A percentile compares a stretch with the other conserved stretches of the same genome.
These are phyloP conservation scores for Alternaria brassicicola DNA, from an alignment of 2,329 filamentous ascomycete species.

Conservation along the genomic window DNA sequence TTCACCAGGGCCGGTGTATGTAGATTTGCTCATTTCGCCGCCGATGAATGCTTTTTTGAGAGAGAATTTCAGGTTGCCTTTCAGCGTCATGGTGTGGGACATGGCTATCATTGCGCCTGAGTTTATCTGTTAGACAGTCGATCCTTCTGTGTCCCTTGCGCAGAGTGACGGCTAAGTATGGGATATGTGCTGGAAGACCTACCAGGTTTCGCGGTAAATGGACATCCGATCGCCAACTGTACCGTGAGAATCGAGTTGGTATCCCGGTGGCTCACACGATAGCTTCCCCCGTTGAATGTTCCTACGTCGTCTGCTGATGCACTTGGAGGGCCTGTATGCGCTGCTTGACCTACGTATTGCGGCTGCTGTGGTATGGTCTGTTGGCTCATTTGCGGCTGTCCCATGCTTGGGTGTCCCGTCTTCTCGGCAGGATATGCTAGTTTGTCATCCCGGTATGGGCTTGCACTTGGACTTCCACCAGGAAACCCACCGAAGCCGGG, in stretches of 20 bases:
- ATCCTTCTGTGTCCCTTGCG: not conserved
- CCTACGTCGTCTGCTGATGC: slow-evolving; percentile 79
- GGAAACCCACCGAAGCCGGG: slow-evolving; percentile 35
- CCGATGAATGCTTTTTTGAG: slow-evolving; percentile 90
- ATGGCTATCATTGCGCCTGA: slow-evolving; percentile 90
- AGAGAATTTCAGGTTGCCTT: slow-evolving; percentile 82
- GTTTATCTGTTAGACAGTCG: not conserved
- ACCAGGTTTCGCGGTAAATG: slow-evolving; percentile 80
- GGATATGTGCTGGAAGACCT: slow-evolving; percentile 1
- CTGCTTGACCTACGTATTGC: slow-evolving; percentile 34
- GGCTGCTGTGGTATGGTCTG: slow-evolving; percentile 37
- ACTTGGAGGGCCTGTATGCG: slow-evolving; percentile 29
- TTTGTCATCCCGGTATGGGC: slow-evolving; percentile 22
- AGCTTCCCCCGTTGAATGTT: slow-evolving; percentile 96
- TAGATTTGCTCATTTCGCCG: slow-evolving; percentile 78
- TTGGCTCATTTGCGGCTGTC: slow-evolving; percentile 35
- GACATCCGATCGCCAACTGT: slow-evolving; percentile 88
- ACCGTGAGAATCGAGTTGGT: slow-evolving; percentile 88
- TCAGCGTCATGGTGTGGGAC: slow-evolving; percentile 84
- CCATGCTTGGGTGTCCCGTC: slow-evolving; percentile 41
- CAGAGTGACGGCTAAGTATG: not conserved
- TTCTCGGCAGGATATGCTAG: slow-evolving; percentile 1
- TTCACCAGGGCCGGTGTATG: slow-evolving; percentile 88
- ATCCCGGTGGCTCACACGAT: slow-evolving; percentile 89
- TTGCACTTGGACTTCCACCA: slow-evolving; percentile 35